phyloP scores from a whole-genome alignment of 2,329 filamentous ascomycete genomes.

The Pseudophaeomoniella oleicola region DNA sequence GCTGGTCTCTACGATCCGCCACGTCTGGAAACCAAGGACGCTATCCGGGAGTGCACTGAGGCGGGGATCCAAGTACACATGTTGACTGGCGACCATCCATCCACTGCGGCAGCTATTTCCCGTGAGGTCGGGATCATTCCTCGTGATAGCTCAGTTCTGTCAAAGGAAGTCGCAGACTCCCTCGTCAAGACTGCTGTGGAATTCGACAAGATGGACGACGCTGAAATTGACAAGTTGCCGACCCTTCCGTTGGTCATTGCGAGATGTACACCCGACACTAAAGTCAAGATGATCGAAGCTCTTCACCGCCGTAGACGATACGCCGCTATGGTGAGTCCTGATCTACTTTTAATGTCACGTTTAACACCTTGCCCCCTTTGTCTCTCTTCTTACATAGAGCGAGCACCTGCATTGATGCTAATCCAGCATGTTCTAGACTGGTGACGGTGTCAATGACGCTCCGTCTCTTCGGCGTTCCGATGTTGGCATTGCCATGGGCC shows the following conservation, averaged over 20 bases:
- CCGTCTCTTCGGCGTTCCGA: slow-evolving; percentile 69
- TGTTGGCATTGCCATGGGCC: slow-evolving; percentile 82
- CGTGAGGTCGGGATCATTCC: slow-evolving; percentile 42
- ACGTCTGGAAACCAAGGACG: slow-evolving; percentile 41
- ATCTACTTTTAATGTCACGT: too few relatives aligned
- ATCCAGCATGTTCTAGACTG: too few relatives aligned
- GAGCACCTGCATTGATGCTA: background rate
- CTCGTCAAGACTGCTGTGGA: slow-evolving; percentile 42
- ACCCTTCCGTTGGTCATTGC: slow-evolving; percentile 70
- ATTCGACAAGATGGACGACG: slow-evolving; percentile 37
- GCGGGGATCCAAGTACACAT: slow-evolving; percentile 45
- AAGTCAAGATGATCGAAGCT: slow-evolving; percentile 82
- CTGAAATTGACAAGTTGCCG: slow-evolving; percentile 49
- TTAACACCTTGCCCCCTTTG: too few relatives aligned
- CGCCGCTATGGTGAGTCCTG: slow-evolving; percentile 50
- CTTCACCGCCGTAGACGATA: slow-evolving; percentile 62
- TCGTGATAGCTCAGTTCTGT: slow-evolving; percentile 27
- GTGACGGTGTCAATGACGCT: slow-evolving; percentile 77
- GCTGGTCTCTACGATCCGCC: slow-evolving; percentile 49
- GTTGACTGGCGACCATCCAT: slow-evolving; percentile 43
- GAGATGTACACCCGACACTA: slow-evolving; percentile 71
- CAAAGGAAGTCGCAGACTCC: slow-evolving; percentile 29
- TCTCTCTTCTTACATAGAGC: background rate
- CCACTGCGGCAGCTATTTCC: slow-evolving; percentile 42
- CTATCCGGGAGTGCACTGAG: slow-evolving; percentile 37